Conservation (phyloP, 305 asterid species). For the Fraxinus dipetala region DNA sequence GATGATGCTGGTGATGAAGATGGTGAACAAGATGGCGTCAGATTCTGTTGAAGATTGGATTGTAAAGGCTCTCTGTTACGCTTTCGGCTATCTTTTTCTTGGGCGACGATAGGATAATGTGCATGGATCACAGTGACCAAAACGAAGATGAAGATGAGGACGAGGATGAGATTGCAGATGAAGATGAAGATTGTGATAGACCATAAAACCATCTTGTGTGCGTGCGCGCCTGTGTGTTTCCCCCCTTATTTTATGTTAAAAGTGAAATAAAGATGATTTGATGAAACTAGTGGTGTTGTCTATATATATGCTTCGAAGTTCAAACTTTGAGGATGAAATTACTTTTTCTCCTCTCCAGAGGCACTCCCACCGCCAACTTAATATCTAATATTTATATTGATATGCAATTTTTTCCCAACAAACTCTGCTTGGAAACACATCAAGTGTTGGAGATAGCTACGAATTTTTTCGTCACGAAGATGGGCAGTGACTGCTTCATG, state of each 20-base stretch:
- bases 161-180: background rate
- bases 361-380: background rate
- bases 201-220: background rate
- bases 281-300: background rate
- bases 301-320: background rate
- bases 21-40: conserved; percentile 35
- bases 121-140: conserved; percentile 11
- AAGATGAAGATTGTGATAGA: background rate
- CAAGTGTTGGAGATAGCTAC: too few species aligned
- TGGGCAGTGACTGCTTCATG: background rate
- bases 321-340: background rate
- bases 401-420: too few species aligned
- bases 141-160: background rate
- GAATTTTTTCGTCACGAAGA: background rate
- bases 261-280: background rate
- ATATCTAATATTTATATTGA: too few species aligned
- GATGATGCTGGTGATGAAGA: conserved; percentile 34
- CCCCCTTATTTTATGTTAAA: background rate
- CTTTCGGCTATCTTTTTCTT: conserved; percentile 24
- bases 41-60: conserved; percentile 48
- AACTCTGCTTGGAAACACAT: too few species aligned
- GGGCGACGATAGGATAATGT: conserved; percentile 17
- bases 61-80: conserved; percentile 34
- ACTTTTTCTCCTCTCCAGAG: background rate
- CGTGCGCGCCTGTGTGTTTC: background rate